Evolutionary conservation across 31 red algal species (phyloP).

Genomic region (Porphyra umbilicalis): DNA sequence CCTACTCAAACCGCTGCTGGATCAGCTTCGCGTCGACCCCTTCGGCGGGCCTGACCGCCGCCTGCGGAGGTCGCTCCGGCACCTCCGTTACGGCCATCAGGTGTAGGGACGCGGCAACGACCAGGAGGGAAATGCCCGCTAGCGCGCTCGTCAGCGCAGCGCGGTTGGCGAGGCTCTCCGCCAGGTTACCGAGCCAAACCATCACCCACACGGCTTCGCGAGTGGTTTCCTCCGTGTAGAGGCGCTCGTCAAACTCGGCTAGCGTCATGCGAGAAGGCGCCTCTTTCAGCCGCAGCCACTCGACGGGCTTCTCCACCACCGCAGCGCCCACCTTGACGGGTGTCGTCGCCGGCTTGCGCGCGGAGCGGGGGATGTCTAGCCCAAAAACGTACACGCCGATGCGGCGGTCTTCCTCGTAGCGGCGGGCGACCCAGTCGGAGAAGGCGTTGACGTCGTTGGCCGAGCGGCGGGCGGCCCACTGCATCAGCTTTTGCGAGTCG

Average conservation of each 20-base stretch:
- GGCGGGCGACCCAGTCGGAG: constrained; percentile 68
- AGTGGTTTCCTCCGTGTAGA: constrained; percentile 11
- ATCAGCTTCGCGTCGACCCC: not conserved
- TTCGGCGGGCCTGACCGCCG: not conserved
- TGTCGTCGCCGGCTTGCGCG: not conserved
- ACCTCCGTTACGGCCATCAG: constrained; percentile 7
- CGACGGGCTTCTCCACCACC: constrained; percentile 35
- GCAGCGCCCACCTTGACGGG: no score
- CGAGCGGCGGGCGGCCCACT: constrained; percentile 68
- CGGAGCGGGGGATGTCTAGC: constrained; percentile 34
- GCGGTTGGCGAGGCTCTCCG: constrained; percentile 39
- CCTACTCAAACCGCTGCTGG: not conserved
- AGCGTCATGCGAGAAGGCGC: not conserved
- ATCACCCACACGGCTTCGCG: constrained; percentile 39
- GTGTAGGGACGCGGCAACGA: constrained; percentile 29
- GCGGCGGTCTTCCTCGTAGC: constrained; percentile 80
- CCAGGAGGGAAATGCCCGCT: constrained; percentile 32
- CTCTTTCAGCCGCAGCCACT: constrained; percentile 28
- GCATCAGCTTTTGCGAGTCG: constrained; percentile 45
- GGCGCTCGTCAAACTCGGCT: not conserved
- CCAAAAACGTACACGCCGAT: constrained; percentile 82
- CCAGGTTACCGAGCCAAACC: constrained; percentile 26
- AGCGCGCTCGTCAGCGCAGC: constrained; percentile 39
- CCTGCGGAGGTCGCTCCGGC: not conserved
- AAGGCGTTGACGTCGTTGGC: constrained; percentile 74